A percentile compares a stretch with the other conserved stretches of the same genome.
Conservation (phyloP, 441 rosid genomes). For the Croton setiger region DNA sequence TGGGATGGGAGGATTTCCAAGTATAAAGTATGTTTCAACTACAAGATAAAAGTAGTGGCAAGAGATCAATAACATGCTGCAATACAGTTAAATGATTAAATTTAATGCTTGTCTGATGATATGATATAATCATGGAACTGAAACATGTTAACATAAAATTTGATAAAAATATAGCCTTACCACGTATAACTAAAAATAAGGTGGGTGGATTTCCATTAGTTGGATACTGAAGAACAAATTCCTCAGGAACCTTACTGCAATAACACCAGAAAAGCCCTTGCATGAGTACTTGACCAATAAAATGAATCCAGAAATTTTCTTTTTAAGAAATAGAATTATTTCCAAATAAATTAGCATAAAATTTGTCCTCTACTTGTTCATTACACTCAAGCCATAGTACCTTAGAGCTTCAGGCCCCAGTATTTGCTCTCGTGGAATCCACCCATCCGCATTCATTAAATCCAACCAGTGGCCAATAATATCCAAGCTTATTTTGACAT, state of each 20-base stretch:
- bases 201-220: slow-evolving; percentile 98
- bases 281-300: slow-evolving; percentile 18
- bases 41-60: neutral
- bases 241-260: slow-evolving; percentile 93
- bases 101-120: neutral
- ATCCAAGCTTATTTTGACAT: slow-evolving; percentile 67
- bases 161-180: slow-evolving; percentile 33
- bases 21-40: neutral
- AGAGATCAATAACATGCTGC: neutral
- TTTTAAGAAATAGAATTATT: neutral
- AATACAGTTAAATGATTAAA: too few species aligned
- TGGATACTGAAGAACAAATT: slow-evolving; percentile 86
- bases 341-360: slow-evolving; percentile 11
- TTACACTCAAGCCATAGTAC: slow-evolving; percentile 30
- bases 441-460: slow-evolving; percentile 79
- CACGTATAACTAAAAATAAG: slow-evolving; percentile 79
- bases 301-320: neutral
- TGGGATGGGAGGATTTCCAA: neutral
- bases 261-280: slow-evolving; percentile 27
- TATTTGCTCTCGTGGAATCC: slow-evolving; percentile 99
- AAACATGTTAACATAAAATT: slow-evolving; percentile 1
- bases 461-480: slow-evolving; percentile 91
- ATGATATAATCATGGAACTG: neutral
- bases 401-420: slow-evolving; percentile 95
- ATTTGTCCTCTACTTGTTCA: slow-evolving; percentile 17